Percentiles rank a stretch among this genome's conserved stretches.
These are phyloP conservation scores for Adansonia digitata DNA, from an alignment of 345 rosid genomes.

Conservation along the genomic window DNA sequence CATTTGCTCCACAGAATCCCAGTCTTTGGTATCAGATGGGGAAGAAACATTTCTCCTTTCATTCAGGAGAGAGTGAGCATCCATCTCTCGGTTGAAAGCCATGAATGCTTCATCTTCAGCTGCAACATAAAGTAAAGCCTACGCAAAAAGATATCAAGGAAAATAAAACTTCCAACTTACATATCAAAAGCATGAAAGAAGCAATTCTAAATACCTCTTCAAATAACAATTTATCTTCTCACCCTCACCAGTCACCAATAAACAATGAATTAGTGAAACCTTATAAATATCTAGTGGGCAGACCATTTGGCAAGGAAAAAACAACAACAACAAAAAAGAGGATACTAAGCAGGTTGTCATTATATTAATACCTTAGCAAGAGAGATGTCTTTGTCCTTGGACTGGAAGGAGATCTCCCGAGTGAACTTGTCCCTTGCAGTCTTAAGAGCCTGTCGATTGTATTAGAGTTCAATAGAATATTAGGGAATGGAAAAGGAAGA, in stretches of 20 bases:
- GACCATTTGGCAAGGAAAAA: too few relatives aligned
- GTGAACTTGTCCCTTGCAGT: slow-evolving; percentile 64
- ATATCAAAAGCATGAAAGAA: not conserved
- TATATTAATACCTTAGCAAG: slow-evolving; percentile 57
- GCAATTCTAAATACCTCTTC: not conserved
- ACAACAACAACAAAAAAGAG: too few relatives aligned
- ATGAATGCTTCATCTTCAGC: slow-evolving; percentile 86
- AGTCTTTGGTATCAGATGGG: slow-evolving; percentile 31
- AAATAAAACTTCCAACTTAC: slow-evolving; percentile 11
- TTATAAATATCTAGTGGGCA: not conserved
- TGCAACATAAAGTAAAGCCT: slow-evolving; percentile 77
- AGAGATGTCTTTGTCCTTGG: slow-evolving; percentile 74
- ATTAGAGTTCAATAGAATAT: slow-evolving; percentile 21
- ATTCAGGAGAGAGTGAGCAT: slow-evolving; percentile 41
- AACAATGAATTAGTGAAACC: not conserved
- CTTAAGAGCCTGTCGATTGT: slow-evolving; percentile 46
- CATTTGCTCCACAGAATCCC: slow-evolving; percentile 48
- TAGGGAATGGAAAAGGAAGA: slow-evolving; percentile 16
- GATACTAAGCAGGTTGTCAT: not conserved
- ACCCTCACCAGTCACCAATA: not conserved
- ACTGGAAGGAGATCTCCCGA: slow-evolving; percentile 59
- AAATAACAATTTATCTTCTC: not conserved
- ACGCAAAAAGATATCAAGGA: slow-evolving; percentile 18
- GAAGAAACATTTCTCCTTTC: slow-evolving; percentile 43
- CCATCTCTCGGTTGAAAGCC: slow-evolving; percentile 53